These are phyloP conservation scores for Chaetomiaceae sp. DNA, from an alignment of 2,329 filamentous ascomycete species.

Conservation along the genomic window DNA sequence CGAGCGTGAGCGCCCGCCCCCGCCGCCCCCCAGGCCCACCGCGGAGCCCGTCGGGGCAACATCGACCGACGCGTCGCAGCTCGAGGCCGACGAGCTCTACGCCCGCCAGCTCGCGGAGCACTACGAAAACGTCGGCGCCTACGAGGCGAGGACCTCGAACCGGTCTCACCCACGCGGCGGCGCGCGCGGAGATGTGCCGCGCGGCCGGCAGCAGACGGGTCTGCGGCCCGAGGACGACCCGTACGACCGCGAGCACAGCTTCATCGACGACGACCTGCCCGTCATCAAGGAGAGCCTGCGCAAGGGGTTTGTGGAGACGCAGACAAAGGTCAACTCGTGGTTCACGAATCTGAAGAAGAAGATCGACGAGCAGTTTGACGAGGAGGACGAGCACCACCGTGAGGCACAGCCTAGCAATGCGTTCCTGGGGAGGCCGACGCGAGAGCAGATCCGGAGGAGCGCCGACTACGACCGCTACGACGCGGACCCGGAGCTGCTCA, in stretches of 20 bases:
- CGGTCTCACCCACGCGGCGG: slow-evolving; percentile 26
- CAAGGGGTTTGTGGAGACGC: slow-evolving; percentile 92
- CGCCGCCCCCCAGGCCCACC: slow-evolving; percentile 74
- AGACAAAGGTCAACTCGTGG: slow-evolving; percentile 89
- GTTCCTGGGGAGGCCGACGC: slow-evolving; percentile 47
- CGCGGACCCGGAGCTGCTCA: slow-evolving; percentile 83
- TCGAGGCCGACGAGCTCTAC: slow-evolving; percentile 44
- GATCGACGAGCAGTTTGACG: slow-evolving; percentile 81
- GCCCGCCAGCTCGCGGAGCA: slow-evolving; percentile 80
- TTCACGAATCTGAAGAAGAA: slow-evolving; percentile 88
- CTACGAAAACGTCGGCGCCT: slow-evolving; percentile 62
- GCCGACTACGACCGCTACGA: slow-evolving; percentile 91
- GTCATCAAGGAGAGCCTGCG: slow-evolving; percentile 88
- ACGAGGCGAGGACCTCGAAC: slow-evolving; percentile 52
- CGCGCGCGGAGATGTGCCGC: slow-evolving; percentile 28
- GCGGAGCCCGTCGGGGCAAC: slow-evolving; percentile 32
- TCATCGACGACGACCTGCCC: slow-evolving; percentile 93
- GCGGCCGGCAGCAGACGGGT: slow-evolving; percentile 45
- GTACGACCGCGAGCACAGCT: slow-evolving; percentile 73
- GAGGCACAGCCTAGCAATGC: slow-evolving; percentile 31
- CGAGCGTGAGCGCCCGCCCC: slow-evolving; percentile 57
- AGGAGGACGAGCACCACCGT: slow-evolving; percentile 54
- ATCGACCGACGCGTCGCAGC: slow-evolving; percentile 63
- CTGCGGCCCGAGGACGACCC: slow-evolving; percentile 49
- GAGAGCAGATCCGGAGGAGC: slow-evolving; percentile 64